These are phyloP conservation scores for Fusarium pseudoanthophilum DNA, from an alignment of 2,329 filamentous ascomycete species.

Conservation along the genomic window DNA sequence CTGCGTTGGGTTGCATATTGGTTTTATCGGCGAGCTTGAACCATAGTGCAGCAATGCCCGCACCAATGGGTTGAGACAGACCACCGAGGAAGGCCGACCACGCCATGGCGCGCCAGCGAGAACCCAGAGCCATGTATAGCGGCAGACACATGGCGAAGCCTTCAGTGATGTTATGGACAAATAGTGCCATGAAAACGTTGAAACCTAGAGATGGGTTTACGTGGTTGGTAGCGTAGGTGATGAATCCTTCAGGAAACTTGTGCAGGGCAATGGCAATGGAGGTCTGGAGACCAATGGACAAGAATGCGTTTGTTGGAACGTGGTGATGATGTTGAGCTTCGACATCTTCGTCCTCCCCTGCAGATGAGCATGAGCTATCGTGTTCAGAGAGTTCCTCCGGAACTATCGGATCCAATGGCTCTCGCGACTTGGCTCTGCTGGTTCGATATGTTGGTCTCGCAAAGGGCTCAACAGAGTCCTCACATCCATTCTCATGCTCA, in stretches of 20 bases:
- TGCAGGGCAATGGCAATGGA: conserved; percentile 95
- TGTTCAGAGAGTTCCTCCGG: conserved; percentile 40
- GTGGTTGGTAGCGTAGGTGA: conserved; percentile 97
- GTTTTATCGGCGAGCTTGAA: conserved; percentile 74
- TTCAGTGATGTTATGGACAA: conserved; percentile 98
- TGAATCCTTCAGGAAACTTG: conserved; percentile 88
- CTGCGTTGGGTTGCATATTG: conserved; percentile 61
- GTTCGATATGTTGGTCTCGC: conserved; percentile 50
- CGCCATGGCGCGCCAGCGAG: conserved; percentile 81
- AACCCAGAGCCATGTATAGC: conserved; percentile 88
- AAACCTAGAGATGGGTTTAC: conserved; percentile 89
- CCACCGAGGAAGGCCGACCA: conserved; percentile 88
- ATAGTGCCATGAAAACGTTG: conserved; percentile 93
- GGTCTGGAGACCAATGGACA: conserved; percentile 95
- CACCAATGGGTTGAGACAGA: conserved; percentile 86
- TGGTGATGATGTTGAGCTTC: conserved; percentile 85
- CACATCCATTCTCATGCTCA: conserved; percentile 40
- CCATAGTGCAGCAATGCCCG: conserved; percentile 85
- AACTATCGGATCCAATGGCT: conserved; percentile 46
- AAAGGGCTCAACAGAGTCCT: conserved; percentile 39
- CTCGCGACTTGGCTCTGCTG: conserved; percentile 54
- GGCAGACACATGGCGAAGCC: conserved; percentile 95
- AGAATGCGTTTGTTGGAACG: conserved; percentile 91
- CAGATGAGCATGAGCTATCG: conserved; percentile 43
- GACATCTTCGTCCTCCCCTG: conserved; percentile 55